These are phyloP conservation scores for Dispira parvispora DNA, from an alignment of 192 early-diverging fungal genomes.

Conservation along the genomic window DNA sequence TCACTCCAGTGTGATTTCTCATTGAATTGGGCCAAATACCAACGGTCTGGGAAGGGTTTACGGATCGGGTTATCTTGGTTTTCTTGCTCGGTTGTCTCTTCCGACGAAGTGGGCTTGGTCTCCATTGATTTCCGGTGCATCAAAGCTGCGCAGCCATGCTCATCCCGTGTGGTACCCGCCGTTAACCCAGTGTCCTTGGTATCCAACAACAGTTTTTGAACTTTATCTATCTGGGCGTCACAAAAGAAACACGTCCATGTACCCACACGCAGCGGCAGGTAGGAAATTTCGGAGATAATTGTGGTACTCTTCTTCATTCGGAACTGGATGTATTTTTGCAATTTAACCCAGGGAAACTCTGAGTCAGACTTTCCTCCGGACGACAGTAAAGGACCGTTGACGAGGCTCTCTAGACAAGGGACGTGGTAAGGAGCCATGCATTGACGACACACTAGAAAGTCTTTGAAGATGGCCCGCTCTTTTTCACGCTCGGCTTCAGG, in stretches of 20 bases:
- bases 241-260: not conserved
- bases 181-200: not conserved
- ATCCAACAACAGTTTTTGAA: not conserved
- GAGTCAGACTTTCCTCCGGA: not conserved
- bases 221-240: not conserved
- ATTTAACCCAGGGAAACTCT: not conserved
- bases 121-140: not conserved
- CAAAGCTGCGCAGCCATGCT: not conserved
- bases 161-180: not conserved
- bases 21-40: conserved; percentile 12
- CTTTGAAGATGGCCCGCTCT: not conserved
- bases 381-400: not conserved
- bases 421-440: not conserved
- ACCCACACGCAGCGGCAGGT: not conserved
- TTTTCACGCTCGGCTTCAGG: not conserved
- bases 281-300: not conserved
- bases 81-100: not conserved
- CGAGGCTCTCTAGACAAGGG: not conserved
- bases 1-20: conserved; percentile 26
- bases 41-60: not conserved
- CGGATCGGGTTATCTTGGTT: not conserved
- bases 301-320: not conserved
- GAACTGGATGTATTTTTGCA: not conserved
- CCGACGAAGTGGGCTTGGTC: not conserved
- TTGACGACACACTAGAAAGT: not conserved